Percentiles rank a stretch among this genome's conserved stretches.
Conservation (phyloP, 371 early-diverging fungal genomes). For the Mortierella sp. region DNA sequence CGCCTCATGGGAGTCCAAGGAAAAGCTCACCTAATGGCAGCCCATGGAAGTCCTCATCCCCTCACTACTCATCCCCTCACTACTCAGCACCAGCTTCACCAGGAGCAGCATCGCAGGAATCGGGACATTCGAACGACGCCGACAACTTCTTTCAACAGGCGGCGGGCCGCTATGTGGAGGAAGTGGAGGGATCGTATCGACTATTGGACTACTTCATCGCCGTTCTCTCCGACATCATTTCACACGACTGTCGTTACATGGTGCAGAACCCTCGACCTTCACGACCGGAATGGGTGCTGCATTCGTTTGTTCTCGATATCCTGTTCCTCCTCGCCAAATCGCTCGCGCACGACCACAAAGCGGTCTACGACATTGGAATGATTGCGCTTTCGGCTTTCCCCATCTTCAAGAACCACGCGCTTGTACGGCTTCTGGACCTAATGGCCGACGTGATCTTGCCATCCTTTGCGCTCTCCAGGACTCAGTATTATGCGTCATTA, state of each 20-base stretch:
- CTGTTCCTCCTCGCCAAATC: slow-evolving; percentile 29
- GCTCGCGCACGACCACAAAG: slow-evolving; percentile 45
- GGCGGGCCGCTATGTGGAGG: slow-evolving; percentile 29
- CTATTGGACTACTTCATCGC: slow-evolving; percentile 55
- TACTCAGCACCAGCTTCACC: slow-evolving; percentile 31
- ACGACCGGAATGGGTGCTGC: slow-evolving; percentile 68
- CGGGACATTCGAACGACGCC: slow-evolving; percentile 37
- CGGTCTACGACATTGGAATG: slow-evolving; percentile 53
- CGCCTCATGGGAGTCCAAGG: slow-evolving; percentile 22
- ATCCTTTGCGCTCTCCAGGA: slow-evolving; percentile 44
- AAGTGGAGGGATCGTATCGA: slow-evolving; percentile 39
- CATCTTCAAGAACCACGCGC: slow-evolving; percentile 39
- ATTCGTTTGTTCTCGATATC: slow-evolving; percentile 68
- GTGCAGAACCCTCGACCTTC: slow-evolving; percentile 67
- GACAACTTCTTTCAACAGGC: slow-evolving; percentile 27
- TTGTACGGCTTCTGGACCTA: slow-evolving; percentile 44
- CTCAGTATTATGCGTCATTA: slow-evolving; percentile 2
- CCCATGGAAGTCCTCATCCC: slow-evolving; percentile 23
- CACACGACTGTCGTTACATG: slow-evolving; percentile 70
- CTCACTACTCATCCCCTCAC: slow-evolving; percentile 1
- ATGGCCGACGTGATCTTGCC: slow-evolving; percentile 46
- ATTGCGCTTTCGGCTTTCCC: slow-evolving; percentile 47
- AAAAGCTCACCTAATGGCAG: slow-evolving; percentile 20
- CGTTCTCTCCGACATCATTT: slow-evolving; percentile 64
- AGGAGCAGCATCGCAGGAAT: slow-evolving; percentile 31